phyloP scores from a whole-genome alignment of 192 early-diverging fungal genomes.

The Coemansia sp. region DNA sequence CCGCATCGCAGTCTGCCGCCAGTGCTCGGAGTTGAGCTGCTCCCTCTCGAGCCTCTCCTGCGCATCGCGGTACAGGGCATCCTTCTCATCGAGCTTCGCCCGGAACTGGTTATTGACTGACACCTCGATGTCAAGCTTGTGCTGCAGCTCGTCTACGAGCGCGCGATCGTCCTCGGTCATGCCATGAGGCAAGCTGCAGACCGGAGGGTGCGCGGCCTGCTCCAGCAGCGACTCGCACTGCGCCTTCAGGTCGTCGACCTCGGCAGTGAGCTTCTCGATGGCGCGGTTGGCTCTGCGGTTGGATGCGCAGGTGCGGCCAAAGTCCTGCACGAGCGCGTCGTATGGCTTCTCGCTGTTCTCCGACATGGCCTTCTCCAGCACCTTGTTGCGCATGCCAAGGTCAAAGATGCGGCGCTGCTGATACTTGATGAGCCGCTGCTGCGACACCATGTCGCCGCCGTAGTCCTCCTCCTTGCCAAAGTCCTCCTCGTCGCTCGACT shows the following conservation, averaged over 20 bases:
- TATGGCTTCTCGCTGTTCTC: conserved; percentile 25
- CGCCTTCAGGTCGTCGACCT: conserved; percentile 14
- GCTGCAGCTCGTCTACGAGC: conserved; percentile 5
- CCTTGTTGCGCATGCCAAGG: conserved; percentile 38
- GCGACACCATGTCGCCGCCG: conserved; percentile 45
- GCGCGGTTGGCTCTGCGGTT: conserved; percentile 45
- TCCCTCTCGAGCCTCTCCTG: conserved; percentile 31
- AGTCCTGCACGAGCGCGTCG: conserved; percentile 22
- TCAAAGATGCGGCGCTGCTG: conserved; percentile 52
- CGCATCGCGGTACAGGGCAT: conserved; percentile 19
- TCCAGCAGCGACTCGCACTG: conserved; percentile 14
- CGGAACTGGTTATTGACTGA: conserved; percentile 13
- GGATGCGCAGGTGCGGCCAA: conserved; percentile 40
- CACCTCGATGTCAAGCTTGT: conserved; percentile 15
- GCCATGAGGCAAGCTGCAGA: conserved; percentile 21
- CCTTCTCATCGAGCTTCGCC: conserved; percentile 21
- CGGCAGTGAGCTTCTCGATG: conserved; percentile 20
- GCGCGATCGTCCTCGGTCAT: conserved; percentile 15
- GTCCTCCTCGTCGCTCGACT: conserved; percentile 52
- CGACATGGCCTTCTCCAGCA: conserved; percentile 29
- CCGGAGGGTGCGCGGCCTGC: conserved; percentile 14
- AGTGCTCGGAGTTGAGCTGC: conserved; percentile 19
- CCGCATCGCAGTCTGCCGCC: conserved; percentile 12
- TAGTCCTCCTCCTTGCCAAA: conserved; percentile 40
- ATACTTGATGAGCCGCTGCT: conserved; percentile 52